Conservation (phyloP, 148 eudicot genomes). For the Tetragonia tetragonoides region DNA sequence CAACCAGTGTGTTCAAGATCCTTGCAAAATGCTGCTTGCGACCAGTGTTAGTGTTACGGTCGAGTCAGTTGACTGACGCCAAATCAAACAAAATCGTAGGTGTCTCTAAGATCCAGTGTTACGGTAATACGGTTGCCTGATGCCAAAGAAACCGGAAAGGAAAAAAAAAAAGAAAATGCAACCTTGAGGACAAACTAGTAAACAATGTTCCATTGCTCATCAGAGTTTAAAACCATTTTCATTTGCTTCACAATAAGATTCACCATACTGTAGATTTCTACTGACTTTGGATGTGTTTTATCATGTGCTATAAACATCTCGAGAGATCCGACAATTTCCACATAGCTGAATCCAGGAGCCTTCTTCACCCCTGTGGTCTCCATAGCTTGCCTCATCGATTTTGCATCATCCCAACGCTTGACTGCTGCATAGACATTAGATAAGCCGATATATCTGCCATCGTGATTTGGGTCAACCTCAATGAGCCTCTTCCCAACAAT, state of each 20-base stretch:
- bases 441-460: conserved; percentile 83
- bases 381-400: conserved; percentile 67
- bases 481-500: conserved; percentile 70
- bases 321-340: conserved; percentile 59
- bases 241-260: conserved; percentile 45
- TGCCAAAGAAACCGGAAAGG: not conserved
- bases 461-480: conserved; percentile 79
- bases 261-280: conserved; percentile 47
- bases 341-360: conserved; percentile 70
- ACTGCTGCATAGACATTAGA: conserved; percentile 74
- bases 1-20: no score
- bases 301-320: conserved; percentile 84
- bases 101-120: no score
- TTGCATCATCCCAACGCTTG: conserved; percentile 73
- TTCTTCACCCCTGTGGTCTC: conserved; percentile 80
- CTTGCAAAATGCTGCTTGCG: no score
- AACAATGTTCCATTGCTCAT: conserved; percentile 15
- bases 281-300: conserved; percentile 53
- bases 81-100: no score
- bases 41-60: no score
- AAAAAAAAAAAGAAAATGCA: not conserved
- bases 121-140: not conserved
- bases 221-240: conserved; percentile 34
- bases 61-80: no score
- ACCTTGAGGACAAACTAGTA: not conserved